Evolutionary conservation across 2,329 filamentous ascomycete genomes (phyloP).

Genomic region (Epichloe typhina): DNA sequence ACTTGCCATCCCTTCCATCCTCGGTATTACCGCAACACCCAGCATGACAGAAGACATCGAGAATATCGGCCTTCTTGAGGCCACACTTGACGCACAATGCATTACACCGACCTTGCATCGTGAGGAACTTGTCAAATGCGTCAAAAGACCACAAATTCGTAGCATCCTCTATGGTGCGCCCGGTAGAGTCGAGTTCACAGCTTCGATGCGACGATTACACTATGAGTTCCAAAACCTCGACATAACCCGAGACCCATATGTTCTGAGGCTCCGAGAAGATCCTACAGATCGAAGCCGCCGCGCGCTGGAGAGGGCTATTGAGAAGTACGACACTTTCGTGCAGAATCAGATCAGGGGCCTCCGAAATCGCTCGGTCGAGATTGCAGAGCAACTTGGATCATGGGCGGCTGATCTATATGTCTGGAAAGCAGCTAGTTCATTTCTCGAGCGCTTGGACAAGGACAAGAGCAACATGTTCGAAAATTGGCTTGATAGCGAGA

Average conservation of each 20-base stretch:
- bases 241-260: slow-evolving; percentile 47
- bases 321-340: slow-evolving; percentile 35
- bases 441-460: slow-evolving; percentile 13
- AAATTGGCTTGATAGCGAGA: slow-evolving; percentile 35
- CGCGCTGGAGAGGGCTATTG: slow-evolving; percentile 24
- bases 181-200: slow-evolving; percentile 11
- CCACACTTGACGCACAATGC: slow-evolving; percentile 55
- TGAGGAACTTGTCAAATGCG: slow-evolving; percentile 53
- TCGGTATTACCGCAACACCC: slow-evolving; percentile 74
- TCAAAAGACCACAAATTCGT: slow-evolving; percentile 50
- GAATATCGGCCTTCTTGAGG: slow-evolving; percentile 50
- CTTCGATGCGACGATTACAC: slow-evolving; percentile 31
- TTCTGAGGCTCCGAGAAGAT: slow-evolving; percentile 32
- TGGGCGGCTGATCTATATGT: slow-evolving; percentile 62
- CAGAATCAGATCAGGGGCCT: slow-evolving; percentile 44
- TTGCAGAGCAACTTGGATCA: slow-evolving; percentile 46
- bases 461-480: slow-evolving; percentile 17
- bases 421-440: slow-evolving; percentile 28
- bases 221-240: slow-evolving; percentile 31
- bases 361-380: slow-evolving; percentile 31
- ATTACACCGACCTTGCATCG: slow-evolving; percentile 56
- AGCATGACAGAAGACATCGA: slow-evolving; percentile 45
- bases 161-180: slow-evolving; percentile 18
- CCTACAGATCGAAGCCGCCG: slow-evolving; percentile 27
- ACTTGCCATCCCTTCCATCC: slow-evolving; percentile 44